Evolutionary conservation across 2,329 filamentous ascomycete species (phyloP), one percentile per base, ranked within the genome.

Genomic region (Tolypocladium album): DNA sequence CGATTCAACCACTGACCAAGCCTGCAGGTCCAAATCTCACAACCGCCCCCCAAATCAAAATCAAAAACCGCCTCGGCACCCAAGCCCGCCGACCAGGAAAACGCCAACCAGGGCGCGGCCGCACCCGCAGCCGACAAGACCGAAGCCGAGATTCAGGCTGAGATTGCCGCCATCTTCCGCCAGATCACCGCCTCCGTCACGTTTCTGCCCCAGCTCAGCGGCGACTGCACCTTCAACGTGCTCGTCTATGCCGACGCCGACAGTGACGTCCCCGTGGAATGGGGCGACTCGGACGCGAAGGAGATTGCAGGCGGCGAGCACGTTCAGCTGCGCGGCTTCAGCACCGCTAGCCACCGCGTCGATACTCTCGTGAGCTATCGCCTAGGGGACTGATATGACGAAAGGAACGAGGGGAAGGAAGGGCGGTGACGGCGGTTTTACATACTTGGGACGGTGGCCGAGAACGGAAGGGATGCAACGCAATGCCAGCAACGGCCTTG

Each of bases 121-220:
- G 65, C 73, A 24, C 8, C 43, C 12, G 24, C 45, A 5, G 3
- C 88, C 36, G 57, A 96, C 66, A 97, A 97, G 76, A 91, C 92
- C 15, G 93, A 99, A 68, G 81, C 88, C 61, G 92, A 97, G 72
- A 97, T 97, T 67, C 94, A 99, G 73, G 82, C 89, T 64, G 93
- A 97, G 72, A 97, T 99, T 66, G 92, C 96, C 67, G 90, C 92
- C 56, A 90, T 99, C 63, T 99, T 99, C 80, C 88, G 94, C 56
- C 94, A 99, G 72, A 97, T 99, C 74, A 99, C 94, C 1, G 94
- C 94, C 1, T 96, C 91, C 0, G 94, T 99, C 59, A 97, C 94
- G 0, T 99, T 99, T 72, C 79, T 99, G 15, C 94, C 94, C 0
- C 92, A 97, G 77, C 84, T 99, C 7, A 70, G 62, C 63, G 92